Evolutionary conservation across 139 green algal species (phyloP).

Genomic region (Picochlorum sp.): DNA sequence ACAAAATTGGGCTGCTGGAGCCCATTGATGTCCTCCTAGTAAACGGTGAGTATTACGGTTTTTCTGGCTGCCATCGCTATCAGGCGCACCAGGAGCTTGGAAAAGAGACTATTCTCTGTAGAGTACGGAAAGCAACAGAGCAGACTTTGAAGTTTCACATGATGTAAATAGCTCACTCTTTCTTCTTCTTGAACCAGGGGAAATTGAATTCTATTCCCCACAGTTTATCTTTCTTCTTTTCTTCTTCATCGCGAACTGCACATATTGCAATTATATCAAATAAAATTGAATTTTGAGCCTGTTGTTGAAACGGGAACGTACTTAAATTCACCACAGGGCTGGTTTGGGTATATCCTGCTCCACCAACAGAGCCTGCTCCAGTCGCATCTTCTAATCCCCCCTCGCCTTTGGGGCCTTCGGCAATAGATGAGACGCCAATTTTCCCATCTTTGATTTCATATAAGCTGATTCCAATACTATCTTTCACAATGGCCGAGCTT

Average conservation of each 20-base stretch:
- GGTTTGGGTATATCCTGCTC: constrained; percentile 46
- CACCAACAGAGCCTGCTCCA: constrained; percentile 43
- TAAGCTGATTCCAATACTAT: constrained; percentile 55
- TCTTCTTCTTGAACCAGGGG: constrained; percentile 35
- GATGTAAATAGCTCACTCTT: constrained; percentile 33
- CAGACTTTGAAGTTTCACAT: constrained; percentile 63
- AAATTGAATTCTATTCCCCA: constrained; percentile 25
- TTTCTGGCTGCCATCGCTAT: constrained; percentile 74
- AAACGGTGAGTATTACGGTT: constrained; percentile 75
- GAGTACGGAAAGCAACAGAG: constrained; percentile 65
- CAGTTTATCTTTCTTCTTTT: constrained; percentile 27
- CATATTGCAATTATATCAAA: neutral
- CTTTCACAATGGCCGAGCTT: constrained; percentile 35
- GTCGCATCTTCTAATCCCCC: constrained; percentile 74
- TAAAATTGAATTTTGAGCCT: neutral
- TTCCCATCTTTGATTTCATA: constrained; percentile 60
- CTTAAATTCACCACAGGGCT: constrained; percentile 6
- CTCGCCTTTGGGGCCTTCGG: constrained; percentile 58
- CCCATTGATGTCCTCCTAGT: constrained; percentile 78
- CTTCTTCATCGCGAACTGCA: constrained; percentile 20
- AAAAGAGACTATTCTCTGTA: constrained; percentile 67
- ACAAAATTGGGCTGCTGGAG: constrained; percentile 71
- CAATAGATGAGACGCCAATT: constrained; percentile 37
- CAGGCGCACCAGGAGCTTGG: constrained; percentile 71
- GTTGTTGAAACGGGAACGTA: constrained; percentile 14